Conservation (phyloP, 148 eudicot species). For the Camellia granthamiana region DNA sequence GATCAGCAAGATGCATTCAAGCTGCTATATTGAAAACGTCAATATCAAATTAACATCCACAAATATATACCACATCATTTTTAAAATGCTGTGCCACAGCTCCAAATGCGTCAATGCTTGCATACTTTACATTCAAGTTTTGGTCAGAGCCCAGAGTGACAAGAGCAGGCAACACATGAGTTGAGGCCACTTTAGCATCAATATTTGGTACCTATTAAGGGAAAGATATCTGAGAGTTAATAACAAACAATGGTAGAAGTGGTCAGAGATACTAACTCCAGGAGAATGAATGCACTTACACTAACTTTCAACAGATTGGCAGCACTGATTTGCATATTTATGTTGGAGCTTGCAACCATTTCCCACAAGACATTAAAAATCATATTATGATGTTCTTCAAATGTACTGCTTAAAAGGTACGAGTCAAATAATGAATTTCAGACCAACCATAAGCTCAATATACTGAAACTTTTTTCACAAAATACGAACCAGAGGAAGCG, state of each 20-base stretch:
- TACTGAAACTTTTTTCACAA: neutral
- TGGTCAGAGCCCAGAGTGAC: constrained; percentile 96
- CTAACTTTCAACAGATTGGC: constrained; percentile 81
- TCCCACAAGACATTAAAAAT: constrained; percentile 62
- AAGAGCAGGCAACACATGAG: constrained; percentile 93
- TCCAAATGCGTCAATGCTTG: constrained; percentile 95
- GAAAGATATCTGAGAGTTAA: neutral
- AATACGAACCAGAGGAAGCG: constrained; percentile 79
- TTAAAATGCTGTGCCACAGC: constrained; percentile 96
- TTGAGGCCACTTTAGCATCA: constrained; percentile 81
- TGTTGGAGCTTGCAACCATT: constrained; percentile 85
- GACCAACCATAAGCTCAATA: constrained; percentile 12
- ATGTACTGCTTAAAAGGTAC: constrained; percentile 52
- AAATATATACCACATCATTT: constrained; percentile 65
- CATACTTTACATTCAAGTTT: constrained; percentile 79
- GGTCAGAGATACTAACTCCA: constrained; percentile 2
- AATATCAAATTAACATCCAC: constrained; percentile 7
- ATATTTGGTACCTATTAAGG: constrained; percentile 71
- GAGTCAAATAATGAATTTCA: constrained; percentile 14
- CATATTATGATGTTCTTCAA: constrained; percentile 67
- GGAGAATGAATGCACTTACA: constrained; percentile 39
- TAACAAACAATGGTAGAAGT: neutral
- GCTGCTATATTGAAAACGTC: neutral
- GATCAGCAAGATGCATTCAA: constrained; percentile 22
- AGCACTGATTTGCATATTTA: constrained; percentile 73